Base-by-base conservation (phyloP, 2,329 filamentous ascomycete species). In the Huntiella moniliformis region DNA sequence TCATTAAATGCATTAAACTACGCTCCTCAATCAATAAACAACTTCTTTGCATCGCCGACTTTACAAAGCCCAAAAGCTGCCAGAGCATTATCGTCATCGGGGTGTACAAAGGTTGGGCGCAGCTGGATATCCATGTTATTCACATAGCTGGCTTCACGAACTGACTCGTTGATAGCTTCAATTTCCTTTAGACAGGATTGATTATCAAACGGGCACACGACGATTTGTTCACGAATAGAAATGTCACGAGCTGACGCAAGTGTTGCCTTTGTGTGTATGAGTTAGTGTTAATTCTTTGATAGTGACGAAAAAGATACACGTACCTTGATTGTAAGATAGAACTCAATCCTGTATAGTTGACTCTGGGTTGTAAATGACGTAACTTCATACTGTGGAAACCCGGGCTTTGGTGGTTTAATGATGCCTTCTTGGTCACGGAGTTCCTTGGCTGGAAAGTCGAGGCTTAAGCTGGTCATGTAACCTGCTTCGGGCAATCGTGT, bases 151-250 rank as follows among this genome's bases (percentile, higher is more conserved):
- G 40, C 40, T 34, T 42, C 40, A 4, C 13, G 5, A 2, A 32
- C 40, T 11, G 40, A 31, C 62, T 94, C 85, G 58, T 95, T 87
- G 52, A 98, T 96, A 34, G 87, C 87, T 56, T 94, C 87, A 85
- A 98, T 95, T 64, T 96, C 91, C 58, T 95, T 87, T 61, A 93
- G 95, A 64, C 91, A 98, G 12, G 81, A 83, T 53, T 92, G 84
- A 57, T 95, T 85, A 57, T 98, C 91, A 51, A 95, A 76, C 0
- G 91, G 88, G 56, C 88, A 96, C 44, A 96, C 91, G 32, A 96
- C 85, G 48, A 98, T 95, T 4, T 85, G 86, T 61, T 96, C 84
- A 45, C 88, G 77, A 38, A 96, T 70, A 28, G 77, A 70, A 46
- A 98, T 93, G 59, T 98, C 88, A 61, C 82, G 77, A 17, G 87